Evolutionary conservation across 208 protist genomes (phyloP), one percentile per base, ranked within the genome.

Genomic region (Leishmania arabica): DNA sequence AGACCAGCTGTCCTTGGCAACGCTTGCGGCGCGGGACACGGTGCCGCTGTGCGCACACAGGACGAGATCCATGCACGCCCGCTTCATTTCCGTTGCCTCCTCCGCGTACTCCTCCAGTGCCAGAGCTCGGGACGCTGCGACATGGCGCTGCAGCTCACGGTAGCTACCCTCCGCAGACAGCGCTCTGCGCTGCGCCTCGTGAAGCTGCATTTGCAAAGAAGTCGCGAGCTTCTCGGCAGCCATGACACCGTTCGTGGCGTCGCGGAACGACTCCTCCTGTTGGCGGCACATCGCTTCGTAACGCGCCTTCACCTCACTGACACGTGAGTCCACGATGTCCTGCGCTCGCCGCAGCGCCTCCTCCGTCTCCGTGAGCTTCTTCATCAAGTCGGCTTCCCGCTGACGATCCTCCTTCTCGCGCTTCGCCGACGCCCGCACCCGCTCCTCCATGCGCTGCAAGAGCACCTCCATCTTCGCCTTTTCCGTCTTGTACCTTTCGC

Each of bases 401-500:
- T 92, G 79, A 51, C 71, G 84, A 49, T 70, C 77, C 34, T 85
- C 85, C 72, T 86, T 79, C 82, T 94, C 91, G n/a, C 68, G 78
- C 54, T 86, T 82, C n/a, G 74, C 69, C 45, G 89, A 81, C 24
- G 79, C 72, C 15, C 58, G 82, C 21, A 81, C 83, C 73, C 84
- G 84, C 45, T 88, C 86, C 77, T 91, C 87, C 60, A 92, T 83
- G 71, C 90, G 86, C 60, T 87, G 62, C 60, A 90, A 76, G 51
- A 92, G 77, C 51, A 71, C 77, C 75, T 92, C 90, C 88, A 93
- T 93, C 79, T 91, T 91, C 11, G 84, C 69, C 71, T 86, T 86
- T 64, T 93, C 90, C 70, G 90, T 89, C 79, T 90, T 90, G 86
- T 92, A 93, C 65, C 87, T 88, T 21, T 86, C 87, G 1, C 84